Evolutionary conservation across 106 monocot genomes (phyloP).

Genomic region (Allium sativum): DNA sequence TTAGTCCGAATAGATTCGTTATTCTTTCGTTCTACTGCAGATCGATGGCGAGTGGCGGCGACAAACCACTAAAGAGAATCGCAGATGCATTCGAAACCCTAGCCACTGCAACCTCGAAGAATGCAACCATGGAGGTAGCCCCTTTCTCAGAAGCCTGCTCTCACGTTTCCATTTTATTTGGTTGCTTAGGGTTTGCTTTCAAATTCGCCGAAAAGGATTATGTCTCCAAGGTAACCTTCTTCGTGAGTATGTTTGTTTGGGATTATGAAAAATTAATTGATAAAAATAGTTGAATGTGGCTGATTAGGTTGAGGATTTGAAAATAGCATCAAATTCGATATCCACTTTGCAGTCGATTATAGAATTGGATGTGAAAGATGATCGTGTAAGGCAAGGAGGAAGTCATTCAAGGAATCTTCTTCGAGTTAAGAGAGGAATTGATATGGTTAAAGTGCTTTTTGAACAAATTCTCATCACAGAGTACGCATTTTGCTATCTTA

Average conservation of each 20-base stretch:
- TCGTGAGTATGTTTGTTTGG: no score
- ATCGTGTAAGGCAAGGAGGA: conserved; percentile 44
- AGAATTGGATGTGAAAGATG: conserved; percentile 47
- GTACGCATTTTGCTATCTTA: conserved; percentile 24
- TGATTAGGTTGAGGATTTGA: conserved; percentile 71
- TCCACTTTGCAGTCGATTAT: conserved; percentile 48
- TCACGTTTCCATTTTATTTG: conserved; percentile 76
- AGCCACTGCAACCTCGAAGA: conserved; percentile 22
- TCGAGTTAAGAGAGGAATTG: conserved; percentile 84
- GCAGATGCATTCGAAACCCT: conserved; percentile 64
- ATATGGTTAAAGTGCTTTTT: conserved; percentile 84
- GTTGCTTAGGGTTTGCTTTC: conserved; percentile 85
- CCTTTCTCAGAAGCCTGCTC: conserved; percentile 71
- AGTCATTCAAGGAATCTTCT: conserved; percentile 92
- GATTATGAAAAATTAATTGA: not conserved
- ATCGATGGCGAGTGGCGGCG: conserved; percentile 4
- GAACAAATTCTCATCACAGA: conserved; percentile 67
- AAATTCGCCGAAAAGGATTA: conserved; percentile 94
- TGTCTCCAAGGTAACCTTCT: conserved; percentile 62
- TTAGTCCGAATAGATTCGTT: no score
- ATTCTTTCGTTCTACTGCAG: no score
- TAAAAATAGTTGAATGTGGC: not conserved
- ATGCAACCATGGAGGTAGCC: conserved; percentile 34
- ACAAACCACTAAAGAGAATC: conserved; percentile 63
- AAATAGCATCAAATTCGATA: conserved; percentile 53